These are phyloP conservation scores for Isabelozyma rhagii DNA, from an alignment of 805 yeast genomes.

Conservation along the genomic window DNA sequence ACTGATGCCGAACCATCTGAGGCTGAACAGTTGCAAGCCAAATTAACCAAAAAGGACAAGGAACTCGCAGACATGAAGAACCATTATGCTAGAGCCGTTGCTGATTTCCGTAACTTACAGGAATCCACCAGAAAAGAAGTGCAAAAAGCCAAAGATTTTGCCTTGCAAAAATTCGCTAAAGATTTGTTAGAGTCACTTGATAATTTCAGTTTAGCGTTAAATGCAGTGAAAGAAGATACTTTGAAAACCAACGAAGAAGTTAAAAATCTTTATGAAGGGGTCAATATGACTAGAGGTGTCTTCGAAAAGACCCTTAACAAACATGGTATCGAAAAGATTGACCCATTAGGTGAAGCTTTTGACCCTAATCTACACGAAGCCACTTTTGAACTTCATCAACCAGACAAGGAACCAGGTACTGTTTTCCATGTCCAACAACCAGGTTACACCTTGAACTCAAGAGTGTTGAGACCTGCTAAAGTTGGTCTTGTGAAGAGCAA, in stretches of 20 bases:
- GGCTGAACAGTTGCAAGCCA: conserved; percentile 10
- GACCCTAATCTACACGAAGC: conserved; percentile 95
- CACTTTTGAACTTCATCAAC: conserved; percentile 80
- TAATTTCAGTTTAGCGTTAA: conserved; percentile 83
- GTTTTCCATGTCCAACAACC: conserved; percentile 90
- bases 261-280: conserved; percentile 79
- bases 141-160: conserved; percentile 84
- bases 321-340: conserved; percentile 78
- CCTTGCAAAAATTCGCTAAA: conserved; percentile 86
- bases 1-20: conserved; percentile 4
- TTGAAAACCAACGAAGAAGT: conserved; percentile 60
- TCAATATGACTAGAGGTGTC: conserved; percentile 81
- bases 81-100: conserved; percentile 75
- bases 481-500: conserved; percentile 82
- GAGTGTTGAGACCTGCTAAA: conserved; percentile 93
- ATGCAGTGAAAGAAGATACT: conserved; percentile 64
- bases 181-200: conserved; percentile 88
- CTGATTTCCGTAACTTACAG: conserved; percentile 91
- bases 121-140: conserved; percentile 85
- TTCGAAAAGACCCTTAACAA: conserved; percentile 77
- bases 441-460: conserved; percentile 80
- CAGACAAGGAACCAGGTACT: conserved; percentile 88
- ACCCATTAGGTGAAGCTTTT: conserved; percentile 80
- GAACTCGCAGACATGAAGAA: conserved; percentile 82
- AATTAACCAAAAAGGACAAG: conserved; percentile 59